A percentile compares a stretch with the other conserved stretches of the same genome.
Evolutionary conservation across 805 yeast species (phyloP).

Genomic region (Maudiozyma turicensis): DNA sequence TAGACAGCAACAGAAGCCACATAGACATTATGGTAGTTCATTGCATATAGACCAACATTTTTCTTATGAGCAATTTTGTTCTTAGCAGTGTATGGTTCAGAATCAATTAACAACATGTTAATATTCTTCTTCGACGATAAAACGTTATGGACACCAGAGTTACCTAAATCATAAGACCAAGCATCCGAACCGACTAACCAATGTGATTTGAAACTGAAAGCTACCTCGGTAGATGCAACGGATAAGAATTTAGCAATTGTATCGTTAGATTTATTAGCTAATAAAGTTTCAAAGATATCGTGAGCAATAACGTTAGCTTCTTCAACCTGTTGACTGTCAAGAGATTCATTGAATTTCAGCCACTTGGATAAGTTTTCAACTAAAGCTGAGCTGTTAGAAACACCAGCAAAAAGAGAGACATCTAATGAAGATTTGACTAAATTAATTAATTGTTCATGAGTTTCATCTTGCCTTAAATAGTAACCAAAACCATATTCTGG

Average conservation of each 20-base stretch:
- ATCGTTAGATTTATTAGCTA: slow-evolving; percentile 32
- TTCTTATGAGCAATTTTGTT: slow-evolving; percentile 41
- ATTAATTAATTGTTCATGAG: slow-evolving; percentile 36
- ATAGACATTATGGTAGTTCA: slow-evolving; percentile 82
- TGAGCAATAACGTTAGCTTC: slow-evolving; percentile 26
- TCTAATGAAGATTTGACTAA: slow-evolving; percentile 40
- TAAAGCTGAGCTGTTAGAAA: slow-evolving; percentile 39
- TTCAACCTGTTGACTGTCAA: slow-evolving; percentile 24
- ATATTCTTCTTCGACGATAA: slow-evolving; percentile 65
- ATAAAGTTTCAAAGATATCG: slow-evolving; percentile 32
- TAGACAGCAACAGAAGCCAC: slow-evolving; percentile 93
- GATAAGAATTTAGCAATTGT: slow-evolving; percentile 37
- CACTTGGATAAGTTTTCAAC: slow-evolving; percentile 57
- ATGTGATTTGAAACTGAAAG: slow-evolving; percentile 40
- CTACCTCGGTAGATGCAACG: slow-evolving; percentile 31
- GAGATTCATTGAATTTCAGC: slow-evolving; percentile 46
- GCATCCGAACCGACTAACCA: slow-evolving; percentile 94
- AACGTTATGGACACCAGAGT: slow-evolving; percentile 83
- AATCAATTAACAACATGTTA: slow-evolving; percentile 79
- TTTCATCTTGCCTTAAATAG: slow-evolving; percentile 48
- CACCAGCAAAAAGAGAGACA: slow-evolving; percentile 19
- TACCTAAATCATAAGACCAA: slow-evolving; percentile 90
- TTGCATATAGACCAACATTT: slow-evolving; percentile 88
- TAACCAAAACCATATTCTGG: slow-evolving; percentile 89
- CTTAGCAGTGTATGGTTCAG: slow-evolving; percentile 52